A percentile compares a stretch with the other conserved stretches of the same genome.
These are phyloP conservation scores for Cladosporium sp. DNA, from an alignment of 2,329 filamentous ascomycete species.

Conservation along the genomic window DNA sequence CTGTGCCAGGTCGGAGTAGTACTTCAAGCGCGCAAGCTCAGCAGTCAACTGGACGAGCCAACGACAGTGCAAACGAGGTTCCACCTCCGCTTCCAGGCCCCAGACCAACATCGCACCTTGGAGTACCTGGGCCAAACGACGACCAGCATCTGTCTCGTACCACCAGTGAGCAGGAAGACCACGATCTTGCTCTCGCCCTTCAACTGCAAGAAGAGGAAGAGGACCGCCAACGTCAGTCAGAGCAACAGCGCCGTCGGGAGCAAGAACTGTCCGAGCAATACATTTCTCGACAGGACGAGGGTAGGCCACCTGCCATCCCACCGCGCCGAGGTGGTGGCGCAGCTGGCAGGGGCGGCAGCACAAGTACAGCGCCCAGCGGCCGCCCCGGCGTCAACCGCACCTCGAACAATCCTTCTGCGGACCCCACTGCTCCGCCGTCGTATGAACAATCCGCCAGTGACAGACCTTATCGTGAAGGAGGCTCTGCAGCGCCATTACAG, in stretches of 20 bases:
- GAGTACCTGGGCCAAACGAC: conserved; percentile 26
- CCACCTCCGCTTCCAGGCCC: conserved; percentile 29
- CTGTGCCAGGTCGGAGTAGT: conserved; percentile 47
- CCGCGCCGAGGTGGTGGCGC: conserved; percentile 25
- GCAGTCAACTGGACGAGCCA: conserved; percentile 6
- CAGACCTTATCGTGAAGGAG: conserved; percentile 50
- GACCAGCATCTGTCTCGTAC: conserved; percentile 29
- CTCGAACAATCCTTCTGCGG: conserved; percentile 33
- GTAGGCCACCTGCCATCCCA: conserved; percentile 33
- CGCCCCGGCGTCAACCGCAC: conserved; percentile 33
- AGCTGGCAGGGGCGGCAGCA: not conserved
- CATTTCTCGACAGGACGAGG: conserved; percentile 56
- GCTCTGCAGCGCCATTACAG: conserved; percentile 30
- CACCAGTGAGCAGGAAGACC: conserved; percentile 73
- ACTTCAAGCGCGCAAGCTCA: conserved; percentile 23
- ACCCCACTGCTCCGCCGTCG: conserved; percentile 61
- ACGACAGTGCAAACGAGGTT: conserved; percentile 16
- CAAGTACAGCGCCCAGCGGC: conserved; percentile 18
- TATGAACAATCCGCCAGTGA: conserved; percentile 65
- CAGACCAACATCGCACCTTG: conserved; percentile 26
- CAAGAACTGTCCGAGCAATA: conserved; percentile 68
- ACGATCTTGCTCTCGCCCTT: conserved; percentile 79
- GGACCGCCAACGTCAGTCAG: conserved; percentile 64
- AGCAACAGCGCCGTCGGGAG: conserved; percentile 62
- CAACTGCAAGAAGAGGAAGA: conserved; percentile 96